Base-by-base conservation (phyloP, 1,139 yeast genomes). In the Zygosaccharomyces sapae region DNA sequence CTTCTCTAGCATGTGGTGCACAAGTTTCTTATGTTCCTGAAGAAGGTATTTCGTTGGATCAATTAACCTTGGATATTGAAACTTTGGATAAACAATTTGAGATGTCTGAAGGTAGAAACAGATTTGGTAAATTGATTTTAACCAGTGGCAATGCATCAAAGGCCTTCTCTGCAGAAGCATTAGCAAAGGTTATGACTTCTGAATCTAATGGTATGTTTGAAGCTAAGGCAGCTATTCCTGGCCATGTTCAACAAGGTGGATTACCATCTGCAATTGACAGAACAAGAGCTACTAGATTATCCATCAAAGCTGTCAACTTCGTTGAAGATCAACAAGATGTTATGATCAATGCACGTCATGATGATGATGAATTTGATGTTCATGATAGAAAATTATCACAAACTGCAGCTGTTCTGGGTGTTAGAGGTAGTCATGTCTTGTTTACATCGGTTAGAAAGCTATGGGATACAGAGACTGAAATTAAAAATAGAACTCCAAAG, bases 21-120 rank as follows among this genome's bases (percentile, higher is more conserved):
- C 81, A 86, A 56, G 95, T 95, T 6, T 86, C 92, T 5, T 92
- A 90, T 67, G 87, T 89, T 16, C 98, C 98, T 10, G 98, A 92
- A 67, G 82, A 83, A 55, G 86, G 88, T 46, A 84, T 90, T 50
- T 72, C 81, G 35, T 74, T 92, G 58, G 75, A 76, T 43, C 85
- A 83, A 59, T 71, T 92, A 55, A 86, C 86, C 55, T 79, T 81
- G 55, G 97, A 90, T 64, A 83, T 89, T 54, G 79, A 77, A 50
- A 77, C 80, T 50, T 74, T 90, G 61, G 79, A 77, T 54, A 80
- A 80, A 54, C 79, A 83, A 16, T 92, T 86, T 66, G 77, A 76
- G 25, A 70, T 74, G 47, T 95, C 90, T 61, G 76, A 82, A 55
- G 97, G 97, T 49, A 82, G 85, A 64, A 79, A 80, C 61, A 81